Base-by-base conservation (phyloP, 148 eudicot species). In the Fagopyrum homotropicum region DNA sequence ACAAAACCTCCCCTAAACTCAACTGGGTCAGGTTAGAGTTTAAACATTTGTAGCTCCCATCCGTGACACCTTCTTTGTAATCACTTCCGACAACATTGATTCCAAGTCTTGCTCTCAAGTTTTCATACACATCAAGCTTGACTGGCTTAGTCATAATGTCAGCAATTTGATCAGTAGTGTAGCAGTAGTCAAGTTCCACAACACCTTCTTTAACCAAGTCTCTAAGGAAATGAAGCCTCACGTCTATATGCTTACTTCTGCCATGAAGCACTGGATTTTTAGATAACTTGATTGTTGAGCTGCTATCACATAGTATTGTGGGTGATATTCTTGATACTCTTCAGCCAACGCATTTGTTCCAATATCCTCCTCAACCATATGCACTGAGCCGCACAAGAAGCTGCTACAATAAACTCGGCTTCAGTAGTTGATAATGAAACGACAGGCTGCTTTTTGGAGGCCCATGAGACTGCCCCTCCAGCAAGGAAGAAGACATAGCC, bases 381-480 rank as follows among this genome's bases (percentile, higher is more conserved):
- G 1, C 19, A 16, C 19, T 71, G 73, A 46, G 9, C 15, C 1
- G 49, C 73, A 71, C 73, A 71, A 4, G 73, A 14, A 4, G 49
- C 47, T 40, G 51, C 17, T 9, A 52, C 73, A 5, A 71, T 17
- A 17, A 71, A 71, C 14, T 71, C 51, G 6, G 73, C 73, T 71
- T 71, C 51, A 0, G 48, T 71, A 4, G 49, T 71, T 14, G 19
- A 45, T 14, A 71, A 45, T 9, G 54, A 9, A n/a, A 71, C 73
- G 6, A 71, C 19, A 11, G 29, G 73, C 11, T 71, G 73, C 73
- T 71, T 71, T 9, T 45, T 71, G 22, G 73, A 71, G 1, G 49
- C 6, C 52, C 73, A 71, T 4, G 73, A 45, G 9, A 71, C 54
- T 7, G 49, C 73, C 7, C 52, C 73, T 4, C 49, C 22, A 7